These are phyloP conservation scores for Plasmodium ovale DNA, from an alignment of 169 alveolate genomes.

Conservation along the genomic window DNA sequence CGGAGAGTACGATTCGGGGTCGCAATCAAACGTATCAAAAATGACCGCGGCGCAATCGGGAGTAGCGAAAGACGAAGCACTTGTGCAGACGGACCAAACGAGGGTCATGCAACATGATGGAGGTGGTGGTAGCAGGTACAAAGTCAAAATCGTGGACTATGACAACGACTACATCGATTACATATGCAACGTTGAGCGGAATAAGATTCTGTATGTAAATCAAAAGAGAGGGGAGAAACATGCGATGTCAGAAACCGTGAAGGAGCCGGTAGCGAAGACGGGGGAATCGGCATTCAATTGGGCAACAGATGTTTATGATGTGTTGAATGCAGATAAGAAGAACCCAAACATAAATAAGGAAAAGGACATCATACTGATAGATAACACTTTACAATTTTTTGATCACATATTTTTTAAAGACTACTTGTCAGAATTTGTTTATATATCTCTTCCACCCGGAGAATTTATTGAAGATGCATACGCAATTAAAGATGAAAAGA, in stretches of 20 bases:
- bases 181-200: conserved; percentile 33
- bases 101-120: background rate
- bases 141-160: conserved; percentile 49
- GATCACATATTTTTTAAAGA: conserved; percentile 77
- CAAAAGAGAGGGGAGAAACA: background rate
- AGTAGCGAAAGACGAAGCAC: background rate
- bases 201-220: conserved; percentile 28
- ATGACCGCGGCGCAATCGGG: too few relatives aligned
- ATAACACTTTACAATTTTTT: conserved; percentile 54
- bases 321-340: conserved; percentile 17
- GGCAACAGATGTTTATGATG: conserved; percentile 10
- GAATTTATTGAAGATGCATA: conserved; percentile 73
- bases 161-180: conserved; percentile 61
- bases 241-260: background rate
- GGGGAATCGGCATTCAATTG: background rate
- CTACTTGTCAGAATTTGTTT: conserved; percentile 75
- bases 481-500: conserved; percentile 71
- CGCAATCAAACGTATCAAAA: background rate
- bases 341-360: conserved; percentile 21
- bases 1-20: background rate
- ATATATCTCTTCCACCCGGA: conserved; percentile 78
- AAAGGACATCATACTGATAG: conserved; percentile 34
- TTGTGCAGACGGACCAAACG: background rate
- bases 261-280: background rate
- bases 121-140: background rate